Evolutionary conservation across 2,329 filamentous ascomycete genomes (phyloP), one percentile per base, ranked within the genome.

Genomic region (Elsinoe ampelina): DNA sequence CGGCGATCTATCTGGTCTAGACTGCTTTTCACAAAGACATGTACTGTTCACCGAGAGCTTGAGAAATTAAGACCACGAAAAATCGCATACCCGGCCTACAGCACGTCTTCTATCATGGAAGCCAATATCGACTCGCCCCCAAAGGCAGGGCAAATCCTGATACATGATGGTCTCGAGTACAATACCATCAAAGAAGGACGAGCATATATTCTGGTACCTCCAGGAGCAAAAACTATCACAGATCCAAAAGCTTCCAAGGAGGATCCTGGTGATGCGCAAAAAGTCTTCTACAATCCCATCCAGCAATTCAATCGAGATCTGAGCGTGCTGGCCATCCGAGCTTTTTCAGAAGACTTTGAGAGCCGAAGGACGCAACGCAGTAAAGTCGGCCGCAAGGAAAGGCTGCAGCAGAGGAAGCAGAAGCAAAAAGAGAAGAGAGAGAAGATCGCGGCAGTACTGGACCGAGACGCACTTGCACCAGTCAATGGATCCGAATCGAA

Each of bases 261-360:
- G 57, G 67, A 76, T 57, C 80, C 82, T 65, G 75, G 79, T 58
- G 80, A 83, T 38, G 80, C 84, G 63, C 86, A 92, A 65, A 76
- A 78, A 34, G 95, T 98, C 57, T 98, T 98, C 68, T 98, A 98
- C 79, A 98, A 98, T 65, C 92, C 93, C 0, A 96, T 98, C 56
- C 93, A 98, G 69, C 93, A 98, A 69, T 98, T 97, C 77, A 98
- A 98, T 72, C 86, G 95, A 47, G 93, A 98, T 68, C 73, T 98
- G 62, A 96, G 89, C 59, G 89, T 96, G 22, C 79, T 98, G 12
- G 89, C 89, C 0, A 95, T 98, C 70, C 89, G 88, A 66, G 87
- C 87, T 0, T 95, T 92, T 69, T 89, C 88, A 1, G 84, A 93
- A 63, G 83, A 89, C 65, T 62, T 65, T 32, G 62, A 66, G 36